These are phyloP conservation scores for Tephrocybe rancida DNA, from an alignment of 768 basidiomycete genomes.

Conservation along the genomic window DNA sequence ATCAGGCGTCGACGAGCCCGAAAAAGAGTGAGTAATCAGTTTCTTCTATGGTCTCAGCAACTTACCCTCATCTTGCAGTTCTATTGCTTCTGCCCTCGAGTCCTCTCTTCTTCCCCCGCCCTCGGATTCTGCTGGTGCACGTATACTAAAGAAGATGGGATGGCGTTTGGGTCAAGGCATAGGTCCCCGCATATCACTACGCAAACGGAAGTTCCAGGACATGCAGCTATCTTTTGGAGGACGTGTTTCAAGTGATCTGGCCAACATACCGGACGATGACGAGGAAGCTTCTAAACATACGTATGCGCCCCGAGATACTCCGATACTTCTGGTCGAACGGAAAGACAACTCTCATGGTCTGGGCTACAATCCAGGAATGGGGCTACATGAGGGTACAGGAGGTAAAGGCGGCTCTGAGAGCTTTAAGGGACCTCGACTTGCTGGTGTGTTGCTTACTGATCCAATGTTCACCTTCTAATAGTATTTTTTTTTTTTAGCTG, in stretches of 20 bases:
- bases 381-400: slow-evolving; percentile 63
- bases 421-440: slow-evolving; percentile 52
- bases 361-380: slow-evolving; percentile 72
- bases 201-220: slow-evolving; percentile 75
- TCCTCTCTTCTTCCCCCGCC: slow-evolving; percentile 72
- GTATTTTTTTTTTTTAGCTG: slow-evolving; percentile 50
- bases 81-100: slow-evolving; percentile 63
- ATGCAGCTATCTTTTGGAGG: slow-evolving; percentile 40
- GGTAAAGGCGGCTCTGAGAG: slow-evolving; percentile 22
- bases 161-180: slow-evolving; percentile 94
- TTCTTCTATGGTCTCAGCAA: not conserved
- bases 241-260: slow-evolving; percentile 29
- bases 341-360: slow-evolving; percentile 84
- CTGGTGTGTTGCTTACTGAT: slow-evolving; percentile 41
- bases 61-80: slow-evolving; percentile 37
- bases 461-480: not conserved
- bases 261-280: slow-evolving; percentile 56
- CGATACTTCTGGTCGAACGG: slow-evolving; percentile 57
- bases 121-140: slow-evolving; percentile 80
- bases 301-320: slow-evolving; percentile 83
- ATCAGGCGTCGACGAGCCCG: slow-evolving; percentile 42
- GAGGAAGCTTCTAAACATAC: slow-evolving; percentile 87
- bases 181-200: slow-evolving; percentile 83
- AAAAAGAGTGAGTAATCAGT: slow-evolving; percentile 53
- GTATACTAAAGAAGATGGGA: slow-evolving; percentile 92